Base-by-base conservation (phyloP, 257 asterid genomes). In the Solanum pimpinellifolium region DNA sequence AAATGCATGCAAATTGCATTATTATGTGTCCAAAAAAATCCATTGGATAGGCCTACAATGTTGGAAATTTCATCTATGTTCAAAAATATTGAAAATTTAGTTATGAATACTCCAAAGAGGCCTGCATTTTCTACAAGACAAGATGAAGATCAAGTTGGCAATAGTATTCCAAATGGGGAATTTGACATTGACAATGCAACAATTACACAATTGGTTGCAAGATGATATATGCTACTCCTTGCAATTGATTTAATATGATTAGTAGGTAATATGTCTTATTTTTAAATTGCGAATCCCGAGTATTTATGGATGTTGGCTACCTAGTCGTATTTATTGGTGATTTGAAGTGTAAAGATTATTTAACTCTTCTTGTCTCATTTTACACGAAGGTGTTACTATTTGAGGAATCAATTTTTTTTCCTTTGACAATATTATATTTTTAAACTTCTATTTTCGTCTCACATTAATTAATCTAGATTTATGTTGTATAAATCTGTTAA, bases 21-120 rank as follows among this genome's bases (percentile, higher is more conserved):
- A 37, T 86, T 88, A 84, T 91, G 93, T 37, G 90, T 91, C 29
- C 91, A 91, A 87, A 89, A 88, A 82, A 65, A 83, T 75, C 83
- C 90, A 59, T 84, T 84, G 77, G 90, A 91, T 59, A 65, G 93
- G 65, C 93, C 93, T 16, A 75, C 89, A 47, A 88, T 89, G 92
- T 86, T 91, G 82, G 91, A 89, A 76, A 84, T 89, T 82, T 89
- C 89, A 4, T 88, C 87, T 1, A 89, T 86, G 91, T 89, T 91
- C 1, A 88, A 86, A 39, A 85, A 74, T 20, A 86, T 88, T 74
- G 82, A 37, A 83, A 80, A 74, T 33, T 70, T 59, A 33, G 84
- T 16, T 31, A 31, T 91, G 41, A 69, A 85, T n/a, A 27, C 77
- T 29, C 91, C 93, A 0, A 82, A 70, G 12, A 74, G 83, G 78